Conservation (phyloP, 495 filamentous ascomycete genomes). For the Hypoxylon subgilvum region DNA sequence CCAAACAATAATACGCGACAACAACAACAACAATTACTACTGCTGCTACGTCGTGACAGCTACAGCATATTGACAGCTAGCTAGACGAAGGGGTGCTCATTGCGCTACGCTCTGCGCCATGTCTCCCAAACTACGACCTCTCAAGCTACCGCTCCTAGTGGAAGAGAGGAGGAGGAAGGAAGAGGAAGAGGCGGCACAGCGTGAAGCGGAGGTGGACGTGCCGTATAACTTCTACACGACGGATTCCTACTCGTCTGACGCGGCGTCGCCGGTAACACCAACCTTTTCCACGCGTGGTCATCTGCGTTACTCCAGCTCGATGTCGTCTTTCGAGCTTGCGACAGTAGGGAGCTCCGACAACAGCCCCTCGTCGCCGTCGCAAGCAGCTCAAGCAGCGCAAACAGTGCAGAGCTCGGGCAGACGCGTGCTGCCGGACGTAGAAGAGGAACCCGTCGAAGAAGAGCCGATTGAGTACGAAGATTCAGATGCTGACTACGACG, state of each 20-base stretch:
- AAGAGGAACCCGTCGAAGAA: constrained; percentile 62
- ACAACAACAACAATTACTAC: constrained; percentile 6
- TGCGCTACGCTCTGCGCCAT: constrained; percentile 41
- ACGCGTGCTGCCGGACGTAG: constrained; percentile 58
- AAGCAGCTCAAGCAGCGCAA: constrained; percentile 39
- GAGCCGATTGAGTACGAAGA: constrained; percentile 60
- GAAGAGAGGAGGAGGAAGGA: constrained; percentile 57
- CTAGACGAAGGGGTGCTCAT: constrained; percentile 12
- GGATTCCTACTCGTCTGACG: constrained; percentile 63
- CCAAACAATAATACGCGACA: constrained; percentile 26
- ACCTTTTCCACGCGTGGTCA: constrained; percentile 65
- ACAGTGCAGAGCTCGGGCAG: constrained; percentile 50
- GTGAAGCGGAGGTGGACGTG: constrained; percentile 25
- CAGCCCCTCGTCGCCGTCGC: constrained; percentile 55
- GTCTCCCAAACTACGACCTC: constrained; percentile 58
- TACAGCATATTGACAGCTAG: not conserved
- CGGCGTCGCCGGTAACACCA: constrained; percentile 64
- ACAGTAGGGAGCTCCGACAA: constrained; percentile 42
- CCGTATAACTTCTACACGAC: constrained; percentile 43
- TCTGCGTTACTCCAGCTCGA: constrained; percentile 60
- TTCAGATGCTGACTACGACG: constrained; percentile 50
- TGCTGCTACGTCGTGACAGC: not conserved
- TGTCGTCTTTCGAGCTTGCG: constrained; percentile 55
- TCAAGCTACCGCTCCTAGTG: constrained; percentile 58
- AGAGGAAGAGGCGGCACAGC: constrained; percentile 34